A percentile compares a stretch with the other conserved stretches of the same genome.
phyloP scores from a whole-genome alignment of 2,329 filamentous ascomycete species.

The Didymella keratinophila region DNA sequence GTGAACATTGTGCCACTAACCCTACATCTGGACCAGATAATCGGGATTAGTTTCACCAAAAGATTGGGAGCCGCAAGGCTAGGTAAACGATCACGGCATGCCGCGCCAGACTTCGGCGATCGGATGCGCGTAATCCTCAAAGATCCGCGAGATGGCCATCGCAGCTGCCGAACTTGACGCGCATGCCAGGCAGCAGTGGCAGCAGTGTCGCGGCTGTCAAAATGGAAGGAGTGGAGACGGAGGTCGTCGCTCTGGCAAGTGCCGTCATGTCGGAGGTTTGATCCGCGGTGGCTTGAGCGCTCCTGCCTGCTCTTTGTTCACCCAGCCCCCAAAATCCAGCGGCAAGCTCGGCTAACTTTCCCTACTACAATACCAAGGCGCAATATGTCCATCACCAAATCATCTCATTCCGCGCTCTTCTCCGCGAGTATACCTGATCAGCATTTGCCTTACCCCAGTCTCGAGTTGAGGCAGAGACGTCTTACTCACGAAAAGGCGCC shows the following conservation, averaged over 20 bases:
- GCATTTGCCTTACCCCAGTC: background rate
- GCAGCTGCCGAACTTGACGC: background rate
- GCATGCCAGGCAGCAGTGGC: background rate
- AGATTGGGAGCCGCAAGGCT: background rate
- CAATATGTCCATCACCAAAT: background rate
- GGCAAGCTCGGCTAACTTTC: constrained; percentile 11
- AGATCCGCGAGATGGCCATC: background rate
- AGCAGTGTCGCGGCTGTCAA: background rate
- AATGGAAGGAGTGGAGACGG: background rate
- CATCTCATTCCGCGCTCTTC: constrained; percentile 7
- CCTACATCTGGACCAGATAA: background rate
- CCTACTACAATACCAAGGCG: background rate
- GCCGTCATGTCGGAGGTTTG: constrained; percentile 1
- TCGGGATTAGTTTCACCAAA: background rate
- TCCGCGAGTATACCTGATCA: constrained; percentile 2
- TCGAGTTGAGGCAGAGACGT: background rate
- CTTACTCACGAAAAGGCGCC: background rate
- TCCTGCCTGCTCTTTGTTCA: background rate
- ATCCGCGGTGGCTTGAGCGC: constrained; percentile 7
- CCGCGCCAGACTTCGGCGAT: background rate
- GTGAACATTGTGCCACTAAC: constrained; percentile 1
- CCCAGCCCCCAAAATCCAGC: background rate
- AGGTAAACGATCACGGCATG: background rate
- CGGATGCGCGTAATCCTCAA: background rate
- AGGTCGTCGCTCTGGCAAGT: constrained; percentile 2